Conservation (phyloP, 31 red algal species). For the Porphyra umbilicalis region DNA sequence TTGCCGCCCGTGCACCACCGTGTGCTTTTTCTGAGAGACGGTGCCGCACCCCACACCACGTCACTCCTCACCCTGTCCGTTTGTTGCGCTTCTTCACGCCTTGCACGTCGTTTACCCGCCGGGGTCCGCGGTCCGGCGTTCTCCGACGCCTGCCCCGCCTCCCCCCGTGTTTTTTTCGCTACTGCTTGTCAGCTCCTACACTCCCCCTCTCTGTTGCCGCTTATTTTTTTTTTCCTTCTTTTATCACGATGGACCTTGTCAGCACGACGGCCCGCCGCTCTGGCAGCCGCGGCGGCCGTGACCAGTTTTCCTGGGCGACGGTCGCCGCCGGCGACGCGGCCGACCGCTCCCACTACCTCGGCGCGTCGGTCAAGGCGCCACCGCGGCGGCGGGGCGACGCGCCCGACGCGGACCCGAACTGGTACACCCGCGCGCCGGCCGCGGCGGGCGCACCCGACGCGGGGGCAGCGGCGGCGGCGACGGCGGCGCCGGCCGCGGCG, state of each 20-base stretch:
- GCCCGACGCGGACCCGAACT: background rate
- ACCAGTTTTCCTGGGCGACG: background rate
- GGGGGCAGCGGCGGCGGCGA: background rate
- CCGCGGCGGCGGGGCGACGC: background rate
- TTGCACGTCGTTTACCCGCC: no score
- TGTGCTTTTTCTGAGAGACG: no score
- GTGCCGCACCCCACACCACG: no score
- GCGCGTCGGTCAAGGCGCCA: background rate
- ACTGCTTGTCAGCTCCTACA: background rate
- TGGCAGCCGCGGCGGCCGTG: background rate
- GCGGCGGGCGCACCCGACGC: no score
- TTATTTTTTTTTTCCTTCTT: background rate
- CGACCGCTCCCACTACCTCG: background rate
- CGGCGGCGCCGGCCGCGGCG: background rate
- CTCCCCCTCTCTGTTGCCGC: background rate
- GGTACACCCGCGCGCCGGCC: background rate
- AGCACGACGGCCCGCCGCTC: background rate
- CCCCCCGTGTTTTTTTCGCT: background rate
- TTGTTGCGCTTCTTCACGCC: no score
- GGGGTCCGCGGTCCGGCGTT: background rate
- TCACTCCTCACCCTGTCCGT: no score
- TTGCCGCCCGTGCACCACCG: no score
- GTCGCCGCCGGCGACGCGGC: background rate
- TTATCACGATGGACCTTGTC: background rate
- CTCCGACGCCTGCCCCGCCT: background rate